Evolutionary conservation across 805 yeast genomes (phyloP).

Genomic region (Barnettozyma populi): DNA sequence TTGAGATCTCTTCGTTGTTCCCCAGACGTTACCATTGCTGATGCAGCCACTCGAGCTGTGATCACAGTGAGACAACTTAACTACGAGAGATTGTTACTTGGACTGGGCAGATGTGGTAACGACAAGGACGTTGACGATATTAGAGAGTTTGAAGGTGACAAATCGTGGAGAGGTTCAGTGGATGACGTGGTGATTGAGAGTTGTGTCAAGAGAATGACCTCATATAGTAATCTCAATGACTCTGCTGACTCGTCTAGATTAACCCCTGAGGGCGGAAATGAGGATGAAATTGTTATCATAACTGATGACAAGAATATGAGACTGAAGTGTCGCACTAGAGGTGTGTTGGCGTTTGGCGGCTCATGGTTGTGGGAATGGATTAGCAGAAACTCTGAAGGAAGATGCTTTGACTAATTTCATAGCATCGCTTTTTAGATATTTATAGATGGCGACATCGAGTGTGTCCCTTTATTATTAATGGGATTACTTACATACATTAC

Average conservation of each 20-base stretch:
- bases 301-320: constrained; percentile 76
- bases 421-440: too few species aligned
- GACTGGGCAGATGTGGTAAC: constrained; percentile 43
- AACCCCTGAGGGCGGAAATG: not conserved
- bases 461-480: not conserved
- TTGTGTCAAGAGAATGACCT: constrained; percentile 23
- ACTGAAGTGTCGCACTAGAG: constrained; percentile 54
- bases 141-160: constrained; percentile 66
- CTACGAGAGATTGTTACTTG: constrained; percentile 40
- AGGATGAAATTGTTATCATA: constrained; percentile 41
- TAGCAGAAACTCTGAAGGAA: constrained; percentile 39
- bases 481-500: not conserved
- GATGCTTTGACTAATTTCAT: constrained; percentile 42
- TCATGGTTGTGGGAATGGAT: constrained; percentile 54
- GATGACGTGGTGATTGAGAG: constrained; percentile 59
- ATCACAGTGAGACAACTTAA: constrained; percentile 66
- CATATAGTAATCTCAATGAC: constrained; percentile 4
- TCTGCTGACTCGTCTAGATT: not conserved
- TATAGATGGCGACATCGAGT: not conserved
- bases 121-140: constrained; percentile 69
- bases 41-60: constrained; percentile 77
- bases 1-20: constrained; percentile 65
- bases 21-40: constrained; percentile 66
- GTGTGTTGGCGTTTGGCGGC: constrained; percentile 50
- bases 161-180: constrained; percentile 65